Percentiles rank a stretch among this genome's conserved stretches.
phyloP scores from a whole-genome alignment of 2,329 filamentous ascomycete genomes.

The Calonectria hawksworthii region DNA sequence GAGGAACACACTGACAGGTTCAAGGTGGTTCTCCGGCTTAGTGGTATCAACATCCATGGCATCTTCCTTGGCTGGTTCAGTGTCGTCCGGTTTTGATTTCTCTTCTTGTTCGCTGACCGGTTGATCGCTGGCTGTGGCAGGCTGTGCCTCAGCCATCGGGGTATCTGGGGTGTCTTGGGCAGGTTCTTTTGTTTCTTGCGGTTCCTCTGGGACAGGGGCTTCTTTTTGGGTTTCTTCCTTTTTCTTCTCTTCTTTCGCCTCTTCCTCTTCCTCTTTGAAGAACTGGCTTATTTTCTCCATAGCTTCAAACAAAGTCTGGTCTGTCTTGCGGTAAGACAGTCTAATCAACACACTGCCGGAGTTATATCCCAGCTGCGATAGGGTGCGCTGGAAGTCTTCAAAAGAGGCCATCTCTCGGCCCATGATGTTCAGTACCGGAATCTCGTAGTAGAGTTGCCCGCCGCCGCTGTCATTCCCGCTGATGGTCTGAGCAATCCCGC shows the following conservation, averaged over 20 bases:
- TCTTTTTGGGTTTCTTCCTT: slow-evolving; percentile 16
- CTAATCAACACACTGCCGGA: slow-evolving; percentile 85
- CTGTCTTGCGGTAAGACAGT: slow-evolving; percentile 81
- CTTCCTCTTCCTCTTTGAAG: slow-evolving; percentile 69
- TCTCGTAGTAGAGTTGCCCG: slow-evolving; percentile 89
- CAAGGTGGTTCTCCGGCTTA: slow-evolving; percentile 52
- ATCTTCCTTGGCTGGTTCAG: slow-evolving; percentile 32
- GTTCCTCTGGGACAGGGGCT: slow-evolving; percentile 20
- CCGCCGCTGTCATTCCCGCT: slow-evolving; percentile 68
- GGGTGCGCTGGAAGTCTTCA: slow-evolving; percentile 87
- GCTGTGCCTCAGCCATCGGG: slow-evolving; percentile 39
- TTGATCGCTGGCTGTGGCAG: slow-evolving; percentile 23
- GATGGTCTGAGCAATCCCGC: slow-evolving; percentile 77
- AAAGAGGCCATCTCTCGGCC: slow-evolving; percentile 84
- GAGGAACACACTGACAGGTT: slow-evolving; percentile 79
- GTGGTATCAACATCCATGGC: slow-evolving; percentile 41
- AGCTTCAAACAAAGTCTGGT: slow-evolving; percentile 85
- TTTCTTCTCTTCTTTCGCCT: slow-evolving; percentile 30
- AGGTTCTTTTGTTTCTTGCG: slow-evolving; percentile 25
- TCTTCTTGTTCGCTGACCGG: slow-evolving; percentile 18
- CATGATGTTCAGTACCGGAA: slow-evolving; percentile 87
- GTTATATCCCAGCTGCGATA: slow-evolving; percentile 89
- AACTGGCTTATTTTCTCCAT: slow-evolving; percentile 85
- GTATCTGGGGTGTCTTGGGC: slow-evolving; percentile 35
- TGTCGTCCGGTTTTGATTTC: slow-evolving; percentile 24